Evolutionary conservation across 2,329 filamentous ascomycete genomes (phyloP).

Genomic region (Aspergillus ochraceoroseus): DNA sequence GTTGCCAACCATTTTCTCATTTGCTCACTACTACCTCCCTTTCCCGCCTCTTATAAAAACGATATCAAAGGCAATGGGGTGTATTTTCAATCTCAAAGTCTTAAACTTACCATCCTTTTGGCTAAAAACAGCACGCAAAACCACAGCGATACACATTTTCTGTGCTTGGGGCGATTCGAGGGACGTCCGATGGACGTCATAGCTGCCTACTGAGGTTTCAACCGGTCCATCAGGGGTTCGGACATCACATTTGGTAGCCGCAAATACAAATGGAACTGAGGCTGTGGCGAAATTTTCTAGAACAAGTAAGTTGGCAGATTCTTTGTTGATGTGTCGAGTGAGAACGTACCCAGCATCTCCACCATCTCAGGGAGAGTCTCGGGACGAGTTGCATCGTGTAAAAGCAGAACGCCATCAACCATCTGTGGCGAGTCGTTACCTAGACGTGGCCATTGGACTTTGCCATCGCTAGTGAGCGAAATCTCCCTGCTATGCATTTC

Average conservation of each 20-base stretch:
- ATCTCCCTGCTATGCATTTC: conserved; percentile 54
- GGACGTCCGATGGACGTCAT: conserved; percentile 70
- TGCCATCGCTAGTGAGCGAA: conserved; percentile 46
- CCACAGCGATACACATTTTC: conserved; percentile 68
- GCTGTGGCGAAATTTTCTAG: conserved; percentile 69
- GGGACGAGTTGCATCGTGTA: conserved; percentile 82
- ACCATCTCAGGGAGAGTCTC: conserved; percentile 70
- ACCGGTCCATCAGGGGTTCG: conserved; percentile 65
- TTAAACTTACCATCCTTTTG: conserved; percentile 61
- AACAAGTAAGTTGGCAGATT: too few relatives aligned
- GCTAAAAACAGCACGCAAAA: conserved; percentile 66
- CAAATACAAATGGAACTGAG: conserved; percentile 69
- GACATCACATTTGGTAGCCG: conserved; percentile 85
- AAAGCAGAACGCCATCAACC: conserved; percentile 75
- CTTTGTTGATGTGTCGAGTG: conserved; percentile 5
- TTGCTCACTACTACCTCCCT: conserved; percentile 2
- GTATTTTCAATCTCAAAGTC: not conserved
- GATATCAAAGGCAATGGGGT: not conserved
- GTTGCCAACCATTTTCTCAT: conserved; percentile 2
- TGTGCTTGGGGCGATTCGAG: conserved; percentile 65
- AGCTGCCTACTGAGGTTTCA: conserved; percentile 64
- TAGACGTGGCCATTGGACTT: conserved; percentile 49
- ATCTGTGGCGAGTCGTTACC: conserved; percentile 64
- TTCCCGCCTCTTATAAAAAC: not conserved
- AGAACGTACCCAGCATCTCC: conserved; percentile 68